These are phyloP conservation scores for Nicotiana tomentosiformis DNA, from an alignment of 257 asterid genomes.

Conservation along the genomic window DNA sequence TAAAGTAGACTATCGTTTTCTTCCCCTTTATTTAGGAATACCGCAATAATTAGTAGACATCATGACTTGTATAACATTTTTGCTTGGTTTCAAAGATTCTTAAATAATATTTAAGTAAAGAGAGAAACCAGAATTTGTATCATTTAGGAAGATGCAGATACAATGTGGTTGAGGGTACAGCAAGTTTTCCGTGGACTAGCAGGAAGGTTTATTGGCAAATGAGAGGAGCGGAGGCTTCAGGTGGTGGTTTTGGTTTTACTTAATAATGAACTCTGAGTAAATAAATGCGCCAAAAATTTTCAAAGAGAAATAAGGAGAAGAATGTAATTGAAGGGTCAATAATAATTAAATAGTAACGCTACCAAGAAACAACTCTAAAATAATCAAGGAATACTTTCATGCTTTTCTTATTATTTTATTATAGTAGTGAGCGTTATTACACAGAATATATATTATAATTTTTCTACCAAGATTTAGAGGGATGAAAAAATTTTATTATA, in stretches of 20 bases:
- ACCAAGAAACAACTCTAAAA: no score
- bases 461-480: no score
- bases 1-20: background rate
- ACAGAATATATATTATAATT: no score
- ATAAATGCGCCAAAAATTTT: background rate
- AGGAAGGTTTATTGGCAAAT: background rate
- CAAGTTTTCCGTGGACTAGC: no score
- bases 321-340: background rate
- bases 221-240: background rate
- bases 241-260: background rate
- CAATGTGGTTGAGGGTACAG: background rate
- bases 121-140: background rate
- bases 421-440: no score
- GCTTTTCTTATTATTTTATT: no score
- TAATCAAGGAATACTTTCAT: background rate
- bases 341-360: background rate
- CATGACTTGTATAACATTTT: background rate
- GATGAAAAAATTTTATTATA: no score
- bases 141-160: background rate
- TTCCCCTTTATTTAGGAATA: background rate
- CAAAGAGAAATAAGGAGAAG: background rate
- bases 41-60: background rate
- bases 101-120: background rate
- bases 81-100: background rate
- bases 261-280: background rate